phyloP scores from a whole-genome alignment of 805 yeast species.

The Pachysolen tannophilus region DNA sequence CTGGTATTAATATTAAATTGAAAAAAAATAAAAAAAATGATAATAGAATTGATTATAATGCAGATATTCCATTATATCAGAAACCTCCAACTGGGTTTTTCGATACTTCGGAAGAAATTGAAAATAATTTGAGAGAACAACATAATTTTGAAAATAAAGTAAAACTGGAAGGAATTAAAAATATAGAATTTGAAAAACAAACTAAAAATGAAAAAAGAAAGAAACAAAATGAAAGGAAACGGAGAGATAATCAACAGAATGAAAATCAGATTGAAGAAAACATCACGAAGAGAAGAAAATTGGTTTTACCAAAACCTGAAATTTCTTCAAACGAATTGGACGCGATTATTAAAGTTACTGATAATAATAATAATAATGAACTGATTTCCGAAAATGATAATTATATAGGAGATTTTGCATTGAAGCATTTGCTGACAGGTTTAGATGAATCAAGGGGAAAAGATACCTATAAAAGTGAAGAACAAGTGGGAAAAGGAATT shows the following conservation, averaged over 20 bases:
- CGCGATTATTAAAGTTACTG: slow-evolving; percentile 8
- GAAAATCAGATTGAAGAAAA: slow-evolving; percentile 14
- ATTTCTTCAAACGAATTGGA: slow-evolving; percentile 8
- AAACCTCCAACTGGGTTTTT: slow-evolving; percentile 60
- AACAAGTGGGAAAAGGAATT: slow-evolving; percentile 6
- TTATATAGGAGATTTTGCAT: too few relatives aligned
- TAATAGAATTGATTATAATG: slow-evolving; percentile 68
- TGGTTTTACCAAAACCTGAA: slow-evolving; percentile 29
- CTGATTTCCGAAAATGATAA: too few relatives aligned
- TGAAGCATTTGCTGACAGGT: neutral
- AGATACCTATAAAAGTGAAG: slow-evolving; percentile 5
- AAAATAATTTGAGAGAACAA: slow-evolving; percentile 28
- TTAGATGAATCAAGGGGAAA: slow-evolving; percentile 11
- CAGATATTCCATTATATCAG: slow-evolving; percentile 75
- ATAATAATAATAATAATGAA: too few relatives aligned
- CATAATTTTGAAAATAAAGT: slow-evolving; percentile 36
- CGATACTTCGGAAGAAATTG: slow-evolving; percentile 56
- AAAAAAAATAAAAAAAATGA: slow-evolving; percentile 44
- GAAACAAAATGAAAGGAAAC: slow-evolving; percentile 13
- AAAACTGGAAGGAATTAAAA: slow-evolving; percentile 33
- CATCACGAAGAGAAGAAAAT: slow-evolving; percentile 25
- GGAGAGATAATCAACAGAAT: slow-evolving; percentile 12
- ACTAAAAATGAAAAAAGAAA: slow-evolving; percentile 23
- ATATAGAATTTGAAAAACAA: slow-evolving; percentile 27
- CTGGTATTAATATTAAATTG: slow-evolving; percentile 52